phyloP scores from a whole-genome alignment of 2,329 filamentous ascomycete species.

The Fusarium chaquense region DNA sequence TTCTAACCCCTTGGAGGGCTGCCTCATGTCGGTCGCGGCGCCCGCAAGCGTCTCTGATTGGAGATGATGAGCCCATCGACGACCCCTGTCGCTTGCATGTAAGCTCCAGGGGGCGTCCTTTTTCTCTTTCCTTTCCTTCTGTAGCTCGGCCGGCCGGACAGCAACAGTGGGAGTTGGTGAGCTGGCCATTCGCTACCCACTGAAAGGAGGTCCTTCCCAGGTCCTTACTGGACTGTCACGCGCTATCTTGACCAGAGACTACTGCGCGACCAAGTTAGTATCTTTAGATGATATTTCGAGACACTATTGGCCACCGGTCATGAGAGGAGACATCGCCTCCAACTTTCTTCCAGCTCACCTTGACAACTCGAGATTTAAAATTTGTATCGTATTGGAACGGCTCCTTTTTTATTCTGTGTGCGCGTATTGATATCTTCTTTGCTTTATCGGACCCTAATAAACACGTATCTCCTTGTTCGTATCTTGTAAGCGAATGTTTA shows the following conservation, averaged over 20 bases:
- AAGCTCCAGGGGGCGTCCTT: constrained; percentile 25
- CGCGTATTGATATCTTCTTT: neutral
- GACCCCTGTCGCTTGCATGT: constrained; percentile 36
- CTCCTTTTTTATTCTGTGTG: constrained; percentile 17
- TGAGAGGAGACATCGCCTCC: constrained; percentile 24
- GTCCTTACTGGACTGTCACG: constrained; percentile 42
- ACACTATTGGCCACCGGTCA: constrained; percentile 34
- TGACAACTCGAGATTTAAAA: neutral
- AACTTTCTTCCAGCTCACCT: constrained; percentile 7
- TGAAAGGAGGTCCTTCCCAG: constrained; percentile 36
- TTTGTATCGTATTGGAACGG: constrained; percentile 4
- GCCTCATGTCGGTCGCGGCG: constrained; percentile 42
- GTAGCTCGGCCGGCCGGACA: neutral
- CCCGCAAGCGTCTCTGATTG: constrained; percentile 42
- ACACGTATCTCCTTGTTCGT: constrained; percentile 15
- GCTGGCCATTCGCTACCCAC: constrained; percentile 35
- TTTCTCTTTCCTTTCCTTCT: constrained; percentile 5
- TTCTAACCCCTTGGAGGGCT: constrained; percentile 36
- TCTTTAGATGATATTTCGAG: constrained; percentile 33
- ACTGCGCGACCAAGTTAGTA: constrained; percentile 43
- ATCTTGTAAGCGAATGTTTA: constrained; percentile 24
- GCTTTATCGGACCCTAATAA: constrained; percentile 16
- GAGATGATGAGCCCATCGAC: constrained; percentile 25
- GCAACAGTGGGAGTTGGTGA: constrained; percentile 22
- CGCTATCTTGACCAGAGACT: constrained; percentile 43